These are phyloP conservation scores for Penicillium rolfsii DNA, from an alignment of 2,329 filamentous ascomycete genomes.

Conservation along the genomic window DNA sequence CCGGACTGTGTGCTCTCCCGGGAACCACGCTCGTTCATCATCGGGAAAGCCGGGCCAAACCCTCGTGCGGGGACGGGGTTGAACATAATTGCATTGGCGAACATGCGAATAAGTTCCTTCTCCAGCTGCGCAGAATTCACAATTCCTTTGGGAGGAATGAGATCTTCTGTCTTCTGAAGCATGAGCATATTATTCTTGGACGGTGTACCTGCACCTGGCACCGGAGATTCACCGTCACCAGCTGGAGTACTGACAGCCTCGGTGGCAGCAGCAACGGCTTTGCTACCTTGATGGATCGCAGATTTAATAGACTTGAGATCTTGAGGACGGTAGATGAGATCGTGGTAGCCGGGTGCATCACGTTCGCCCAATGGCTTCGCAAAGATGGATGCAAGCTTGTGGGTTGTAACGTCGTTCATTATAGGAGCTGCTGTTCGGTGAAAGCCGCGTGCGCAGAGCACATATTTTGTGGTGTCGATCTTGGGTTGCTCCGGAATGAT, in stretches of 20 bases:
- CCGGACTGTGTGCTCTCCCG: constrained; percentile 57
- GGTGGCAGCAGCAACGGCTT: constrained; percentile 48
- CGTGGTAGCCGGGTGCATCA: constrained; percentile 75
- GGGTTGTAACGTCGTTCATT: constrained; percentile 74
- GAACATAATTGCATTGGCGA: constrained; percentile 98
- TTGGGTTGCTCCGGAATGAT: constrained; percentile 33
- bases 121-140: constrained; percentile 93
- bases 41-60: constrained; percentile 63
- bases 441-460: constrained; percentile 51
- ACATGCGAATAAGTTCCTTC: constrained; percentile 93
- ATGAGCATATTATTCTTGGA: constrained; percentile 48
- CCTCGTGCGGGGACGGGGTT: constrained; percentile 80
- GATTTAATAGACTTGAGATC: constrained; percentile 78
- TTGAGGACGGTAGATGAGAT: constrained; percentile 73
- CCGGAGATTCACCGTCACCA: constrained; percentile 58
- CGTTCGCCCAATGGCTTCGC: constrained; percentile 73
- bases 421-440: constrained; percentile 72
- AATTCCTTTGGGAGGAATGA: constrained; percentile 84
- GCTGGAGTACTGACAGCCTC: constrained; percentile 69
- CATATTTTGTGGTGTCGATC: constrained; percentile 40
- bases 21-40: constrained; percentile 49
- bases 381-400: constrained; percentile 79
- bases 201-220: constrained; percentile 37
- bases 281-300: constrained; percentile 61
- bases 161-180: constrained; percentile 67